Evolutionary conservation across 345 rosid species (phyloP).

Genomic region (Pugionium cornutum): DNA sequence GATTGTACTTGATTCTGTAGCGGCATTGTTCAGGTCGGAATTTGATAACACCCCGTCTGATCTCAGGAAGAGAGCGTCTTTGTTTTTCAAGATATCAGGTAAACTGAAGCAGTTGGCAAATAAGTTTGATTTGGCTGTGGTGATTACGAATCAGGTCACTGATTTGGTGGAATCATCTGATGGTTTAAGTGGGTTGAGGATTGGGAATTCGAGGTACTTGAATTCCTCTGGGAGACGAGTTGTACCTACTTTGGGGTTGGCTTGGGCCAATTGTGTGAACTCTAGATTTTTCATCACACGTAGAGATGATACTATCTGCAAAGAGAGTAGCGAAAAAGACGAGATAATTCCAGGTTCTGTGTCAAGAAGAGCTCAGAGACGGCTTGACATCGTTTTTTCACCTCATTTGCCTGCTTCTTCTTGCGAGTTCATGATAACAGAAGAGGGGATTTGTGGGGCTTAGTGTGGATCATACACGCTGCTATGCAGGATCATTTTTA

Average conservation of each 20-base stretch:
- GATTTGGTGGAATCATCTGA: conserved; percentile 61
- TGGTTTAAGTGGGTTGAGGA: conserved; percentile 59
- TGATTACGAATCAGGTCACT: conserved; percentile 86
- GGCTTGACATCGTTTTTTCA: conserved; percentile 64
- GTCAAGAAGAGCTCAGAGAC: conserved; percentile 44
- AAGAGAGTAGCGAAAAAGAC: conserved; percentile 27
- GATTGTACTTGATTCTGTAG: conserved; percentile 79
- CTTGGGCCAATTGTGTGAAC: conserved; percentile 86
- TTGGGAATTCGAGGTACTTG: conserved; percentile 67
- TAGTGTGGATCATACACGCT: conserved; percentile 15
- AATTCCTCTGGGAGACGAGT: conserved; percentile 69
- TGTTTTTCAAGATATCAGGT: conserved; percentile 78
- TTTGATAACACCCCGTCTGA: conserved; percentile 74
- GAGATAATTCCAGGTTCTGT: conserved; percentile 31
- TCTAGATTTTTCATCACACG: conserved; percentile 71
- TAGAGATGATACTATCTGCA: conserved; percentile 42
- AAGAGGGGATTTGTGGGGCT: conserved; percentile 59
- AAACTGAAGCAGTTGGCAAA: conserved; percentile 65
- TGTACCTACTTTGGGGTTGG: conserved; percentile 72
- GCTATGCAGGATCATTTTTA: conserved; percentile 1
- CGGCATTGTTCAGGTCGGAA: conserved; percentile 84
- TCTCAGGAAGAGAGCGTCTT: conserved; percentile 60
- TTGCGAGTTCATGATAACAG: conserved; percentile 64
- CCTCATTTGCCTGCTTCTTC: conserved; percentile 65
- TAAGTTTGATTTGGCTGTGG: conserved; percentile 63